phyloP scores from a whole-genome alignment of 2,329 filamentous ascomycete genomes.

The Corniculantispora saksenae region DNA sequence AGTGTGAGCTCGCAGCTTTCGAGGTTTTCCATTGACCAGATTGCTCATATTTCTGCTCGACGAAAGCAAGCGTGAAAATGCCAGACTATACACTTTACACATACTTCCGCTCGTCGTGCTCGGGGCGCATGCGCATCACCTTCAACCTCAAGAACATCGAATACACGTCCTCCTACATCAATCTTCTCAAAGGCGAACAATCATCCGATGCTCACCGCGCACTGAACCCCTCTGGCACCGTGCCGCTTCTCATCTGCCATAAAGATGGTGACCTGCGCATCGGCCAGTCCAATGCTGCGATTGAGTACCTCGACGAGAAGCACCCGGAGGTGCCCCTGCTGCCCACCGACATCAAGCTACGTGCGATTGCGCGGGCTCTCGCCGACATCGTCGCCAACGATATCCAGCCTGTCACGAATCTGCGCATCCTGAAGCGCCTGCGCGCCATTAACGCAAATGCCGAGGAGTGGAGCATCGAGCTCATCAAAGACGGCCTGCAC shows the following conservation, averaged over 20 bases:
- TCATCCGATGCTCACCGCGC: conserved; percentile 43
- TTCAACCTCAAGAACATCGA: conserved; percentile 55
- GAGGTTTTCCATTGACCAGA: neutral
- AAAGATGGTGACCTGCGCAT: conserved; percentile 40
- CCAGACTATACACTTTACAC: conserved; percentile 51
- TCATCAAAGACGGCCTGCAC: conserved; percentile 53
- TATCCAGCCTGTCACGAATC: conserved; percentile 61
- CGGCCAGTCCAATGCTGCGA: conserved; percentile 58
- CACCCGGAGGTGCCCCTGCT: conserved; percentile 47
- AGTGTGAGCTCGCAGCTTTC: neutral
- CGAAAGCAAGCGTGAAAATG: conserved; percentile 22
- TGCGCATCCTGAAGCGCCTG: conserved; percentile 53
- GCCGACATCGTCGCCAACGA: conserved; percentile 57
- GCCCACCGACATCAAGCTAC: conserved; percentile 42
- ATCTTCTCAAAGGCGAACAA: conserved; percentile 58
- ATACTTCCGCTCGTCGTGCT: conserved; percentile 65
- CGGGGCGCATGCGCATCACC: conserved; percentile 61
- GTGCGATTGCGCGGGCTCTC: conserved; percentile 56
- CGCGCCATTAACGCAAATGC: conserved; percentile 44
- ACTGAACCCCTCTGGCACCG: conserved; percentile 54
- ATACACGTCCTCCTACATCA: conserved; percentile 49
- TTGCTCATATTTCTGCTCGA: neutral
- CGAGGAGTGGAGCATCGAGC: conserved; percentile 50
- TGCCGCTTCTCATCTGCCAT: conserved; percentile 53
- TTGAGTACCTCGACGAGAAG: conserved; percentile 63